Conservation (phyloP, 176 grass and related monocot genomes). For the Carex cristatella region DNA sequence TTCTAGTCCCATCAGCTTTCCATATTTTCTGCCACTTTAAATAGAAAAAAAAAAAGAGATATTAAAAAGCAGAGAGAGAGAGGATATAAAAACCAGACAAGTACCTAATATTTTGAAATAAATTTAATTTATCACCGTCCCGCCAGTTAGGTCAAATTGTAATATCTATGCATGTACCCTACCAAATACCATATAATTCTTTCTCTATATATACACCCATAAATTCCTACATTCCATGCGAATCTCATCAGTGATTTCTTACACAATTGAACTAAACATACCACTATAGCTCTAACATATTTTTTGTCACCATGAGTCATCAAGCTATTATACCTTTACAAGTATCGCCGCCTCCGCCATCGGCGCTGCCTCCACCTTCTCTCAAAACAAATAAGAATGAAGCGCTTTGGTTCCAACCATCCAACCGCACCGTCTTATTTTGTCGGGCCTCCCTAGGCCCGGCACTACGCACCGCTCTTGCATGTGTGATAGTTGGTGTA, state of each 20-base stretch:
- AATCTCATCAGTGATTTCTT: background rate
- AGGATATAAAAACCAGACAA: background rate
- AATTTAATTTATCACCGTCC: background rate
- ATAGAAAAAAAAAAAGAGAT: background rate
- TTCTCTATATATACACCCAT: background rate
- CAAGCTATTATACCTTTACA: background rate
- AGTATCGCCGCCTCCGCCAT: background rate
- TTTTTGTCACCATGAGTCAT: constrained; percentile 1
- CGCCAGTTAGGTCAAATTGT: background rate
- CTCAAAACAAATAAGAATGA: background rate
- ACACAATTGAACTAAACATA: background rate
- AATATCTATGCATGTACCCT: background rate
- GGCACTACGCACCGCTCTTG: constrained; percentile 54
- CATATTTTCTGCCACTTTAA: background rate
- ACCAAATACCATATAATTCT: background rate
- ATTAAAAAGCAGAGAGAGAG: background rate
- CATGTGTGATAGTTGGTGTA: constrained; percentile 50
- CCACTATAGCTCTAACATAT: background rate
- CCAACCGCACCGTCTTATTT: background rate
- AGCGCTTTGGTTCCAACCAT: background rate
- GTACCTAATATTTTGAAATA: constrained; percentile 15
- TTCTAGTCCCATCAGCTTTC: background rate
- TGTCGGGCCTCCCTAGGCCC: constrained; percentile 36
- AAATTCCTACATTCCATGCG: constrained; percentile 16
- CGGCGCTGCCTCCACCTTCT: background rate